Evolutionary conservation across 129 eudicot species (phyloP).

Genomic region (Escallonia herrerae): DNA sequence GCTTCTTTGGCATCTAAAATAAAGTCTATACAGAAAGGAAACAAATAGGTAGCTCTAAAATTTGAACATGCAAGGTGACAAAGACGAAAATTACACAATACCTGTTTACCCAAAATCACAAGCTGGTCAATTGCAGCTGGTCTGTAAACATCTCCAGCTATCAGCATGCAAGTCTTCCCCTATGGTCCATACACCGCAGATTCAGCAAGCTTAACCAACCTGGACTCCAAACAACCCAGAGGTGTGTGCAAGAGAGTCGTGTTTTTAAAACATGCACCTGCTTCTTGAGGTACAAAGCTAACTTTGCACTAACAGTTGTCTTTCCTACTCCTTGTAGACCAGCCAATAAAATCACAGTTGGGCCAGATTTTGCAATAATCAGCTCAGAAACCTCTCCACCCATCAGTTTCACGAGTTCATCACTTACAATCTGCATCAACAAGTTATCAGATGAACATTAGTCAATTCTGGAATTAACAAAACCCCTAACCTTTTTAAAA

Average conservation of each 20-base stretch:
- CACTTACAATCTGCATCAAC: conserved; percentile 69
- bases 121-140: conserved; percentile 99
- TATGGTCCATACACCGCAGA: conserved; percentile 19
- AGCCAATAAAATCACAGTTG: conserved; percentile 87
- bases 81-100: conserved; percentile 2
- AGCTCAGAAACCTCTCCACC: conserved; percentile 97
- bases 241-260: neutral
- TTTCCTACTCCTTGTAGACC: conserved; percentile 99
- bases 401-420: conserved; percentile 92
- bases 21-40: conserved; percentile 2
- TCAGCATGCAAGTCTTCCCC: conserved; percentile 99
- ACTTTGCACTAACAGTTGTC: conserved; percentile 91
- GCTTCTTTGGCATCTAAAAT: conserved; percentile 7
- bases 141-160: conserved; percentile 98
- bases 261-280: conserved; percentile 37
- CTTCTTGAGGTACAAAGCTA: conserved; percentile 86
- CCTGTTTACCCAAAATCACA: conserved; percentile 90
- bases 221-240: neutral
- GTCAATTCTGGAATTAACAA: too few relatives aligned
- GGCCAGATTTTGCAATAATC: conserved; percentile 63
- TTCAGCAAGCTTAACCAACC: conserved; percentile 18
- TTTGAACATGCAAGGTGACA: neutral
- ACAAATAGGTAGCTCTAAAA: neutral
- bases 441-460: neutral
- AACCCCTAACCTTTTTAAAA: too few relatives aligned